Conservation (phyloP, 257 asterid species). For the Rubia yunnanensis region DNA sequence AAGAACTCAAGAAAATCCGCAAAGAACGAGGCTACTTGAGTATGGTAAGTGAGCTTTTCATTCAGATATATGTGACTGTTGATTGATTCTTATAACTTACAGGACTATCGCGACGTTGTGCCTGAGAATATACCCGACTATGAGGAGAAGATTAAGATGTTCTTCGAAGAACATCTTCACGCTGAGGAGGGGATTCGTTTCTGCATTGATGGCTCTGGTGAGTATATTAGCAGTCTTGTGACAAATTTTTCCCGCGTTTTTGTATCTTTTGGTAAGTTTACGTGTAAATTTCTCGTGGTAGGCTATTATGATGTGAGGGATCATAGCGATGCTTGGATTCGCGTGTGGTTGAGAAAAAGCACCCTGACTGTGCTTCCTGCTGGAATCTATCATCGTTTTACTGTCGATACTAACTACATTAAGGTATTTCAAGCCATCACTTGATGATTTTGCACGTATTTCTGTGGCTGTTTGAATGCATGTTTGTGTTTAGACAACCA, state of each 20-base stretch:
- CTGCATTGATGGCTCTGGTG: slow-evolving; percentile 87
- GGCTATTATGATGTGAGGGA: slow-evolving; percentile 93
- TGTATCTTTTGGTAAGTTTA: background rate
- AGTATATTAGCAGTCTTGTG: slow-evolving; percentile 6
- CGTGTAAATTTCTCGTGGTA: slow-evolving; percentile 15
- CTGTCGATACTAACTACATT: slow-evolving; percentile 73
- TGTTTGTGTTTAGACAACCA: too few relatives aligned
- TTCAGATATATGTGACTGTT: background rate
- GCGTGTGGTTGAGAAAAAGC: slow-evolving; percentile 77
- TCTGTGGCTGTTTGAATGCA: too few relatives aligned
- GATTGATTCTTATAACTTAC: slow-evolving; percentile 6
- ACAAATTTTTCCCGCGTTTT: background rate
- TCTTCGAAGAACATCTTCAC: slow-evolving; percentile 82
- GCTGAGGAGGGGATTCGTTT: slow-evolving; percentile 91
- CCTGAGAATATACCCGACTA: slow-evolving; percentile 78
- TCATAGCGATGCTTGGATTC: slow-evolving; percentile 69
- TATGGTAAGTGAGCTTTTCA: slow-evolving; percentile 35
- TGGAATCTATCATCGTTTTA: slow-evolving; percentile 88
- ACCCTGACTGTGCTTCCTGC: slow-evolving; percentile 87
- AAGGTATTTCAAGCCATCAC: slow-evolving; percentile 32
- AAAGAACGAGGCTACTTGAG: slow-evolving; percentile 74
- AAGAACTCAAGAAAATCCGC: slow-evolving; percentile 76
- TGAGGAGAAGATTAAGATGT: slow-evolving; percentile 73
- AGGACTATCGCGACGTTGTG: slow-evolving; percentile 86
- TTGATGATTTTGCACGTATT: too few relatives aligned